Percentiles rank a stretch among this genome's conserved stretches.
Conservation (phyloP, 805 yeast species). For the Candida railenensis region DNA sequence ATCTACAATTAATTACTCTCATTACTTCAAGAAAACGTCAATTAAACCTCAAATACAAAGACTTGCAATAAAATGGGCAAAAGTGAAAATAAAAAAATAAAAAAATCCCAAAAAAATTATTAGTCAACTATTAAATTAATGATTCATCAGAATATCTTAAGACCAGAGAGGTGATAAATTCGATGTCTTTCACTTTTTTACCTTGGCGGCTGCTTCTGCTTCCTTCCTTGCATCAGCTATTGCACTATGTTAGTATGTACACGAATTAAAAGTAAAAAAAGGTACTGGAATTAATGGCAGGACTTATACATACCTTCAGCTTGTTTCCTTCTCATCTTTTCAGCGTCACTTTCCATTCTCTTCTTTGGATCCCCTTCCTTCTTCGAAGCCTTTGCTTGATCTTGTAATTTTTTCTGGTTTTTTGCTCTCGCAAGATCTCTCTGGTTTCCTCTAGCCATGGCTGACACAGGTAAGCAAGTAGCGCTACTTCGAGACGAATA, state of each 20-base stretch:
- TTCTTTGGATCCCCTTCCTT: conserved; percentile 82
- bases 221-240: conserved; percentile 52
- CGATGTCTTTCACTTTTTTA: conserved; percentile 12
- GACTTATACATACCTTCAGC: conserved; percentile 72
- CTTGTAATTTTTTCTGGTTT: conserved; percentile 77
- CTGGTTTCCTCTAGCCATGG: conserved; percentile 95
- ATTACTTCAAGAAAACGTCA: background rate
- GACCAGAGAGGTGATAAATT: too few species aligned
- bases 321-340: conserved; percentile 85
- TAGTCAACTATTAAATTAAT: too few species aligned
- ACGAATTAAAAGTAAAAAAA: background rate
- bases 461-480: conserved; percentile 1
- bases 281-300: background rate
- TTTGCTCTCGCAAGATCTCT: conserved; percentile 91
- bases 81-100: background rate
- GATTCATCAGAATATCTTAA: too few species aligned
- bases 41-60: background rate
- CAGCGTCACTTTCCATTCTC: conserved; percentile 88
- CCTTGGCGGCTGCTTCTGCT: conserved; percentile 21
- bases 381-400: conserved; percentile 54
- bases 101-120: background rate
- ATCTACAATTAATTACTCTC: background rate
- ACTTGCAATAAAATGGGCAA: background rate
- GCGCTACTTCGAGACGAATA: background rate
- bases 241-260: conserved; percentile 1